Percentiles rank a stretch among this genome's conserved stretches.
phyloP scores from a whole-genome alignment of 2,329 filamentous ascomycete species.

The Leptographium wingfieldii region DNA sequence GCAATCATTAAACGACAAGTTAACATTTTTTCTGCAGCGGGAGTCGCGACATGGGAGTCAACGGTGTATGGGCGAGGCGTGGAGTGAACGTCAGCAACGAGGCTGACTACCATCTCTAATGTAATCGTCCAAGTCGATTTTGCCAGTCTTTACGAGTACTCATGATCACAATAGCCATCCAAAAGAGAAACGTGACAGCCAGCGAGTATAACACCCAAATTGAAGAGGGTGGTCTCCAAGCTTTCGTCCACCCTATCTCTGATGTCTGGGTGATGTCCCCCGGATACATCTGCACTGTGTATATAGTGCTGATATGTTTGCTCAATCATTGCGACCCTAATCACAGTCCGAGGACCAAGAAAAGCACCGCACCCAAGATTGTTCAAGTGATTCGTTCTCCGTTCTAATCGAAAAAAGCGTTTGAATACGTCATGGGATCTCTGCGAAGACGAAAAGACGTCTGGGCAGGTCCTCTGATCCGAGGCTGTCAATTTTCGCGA shows the following conservation, averaged over 20 bases:
- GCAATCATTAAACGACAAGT: background rate
- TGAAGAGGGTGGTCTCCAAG: too few relatives aligned
- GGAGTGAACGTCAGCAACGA: background rate
- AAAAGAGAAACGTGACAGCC: too few relatives aligned
- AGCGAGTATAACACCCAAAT: too few relatives aligned
- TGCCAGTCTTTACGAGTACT: background rate
- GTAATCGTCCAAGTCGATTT: too few relatives aligned
- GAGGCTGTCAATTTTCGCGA: constrained; percentile 25
- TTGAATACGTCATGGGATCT: constrained; percentile 30
- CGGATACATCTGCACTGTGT: background rate
- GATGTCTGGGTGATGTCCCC: background rate
- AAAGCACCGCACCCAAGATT: constrained; percentile 40
- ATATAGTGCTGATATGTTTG: constrained; percentile 24
- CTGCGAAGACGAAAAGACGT: constrained; percentile 1
- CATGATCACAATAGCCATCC: too few relatives aligned
- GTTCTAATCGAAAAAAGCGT: constrained; percentile 29
- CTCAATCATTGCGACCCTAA: constrained; percentile 39
- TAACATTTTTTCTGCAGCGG: background rate
- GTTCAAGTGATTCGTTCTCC: constrained; percentile 30
- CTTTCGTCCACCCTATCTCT: background rate
- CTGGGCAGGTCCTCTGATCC: constrained; percentile 23
- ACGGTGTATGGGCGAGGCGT: constrained; percentile 5
- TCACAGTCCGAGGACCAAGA: constrained; percentile 24
- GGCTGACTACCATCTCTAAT: background rate
- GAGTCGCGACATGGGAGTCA: constrained; percentile 6